phyloP scores from a whole-genome alignment of 176 grass and related monocot species.

The Paspalum vaginatum region DNA sequence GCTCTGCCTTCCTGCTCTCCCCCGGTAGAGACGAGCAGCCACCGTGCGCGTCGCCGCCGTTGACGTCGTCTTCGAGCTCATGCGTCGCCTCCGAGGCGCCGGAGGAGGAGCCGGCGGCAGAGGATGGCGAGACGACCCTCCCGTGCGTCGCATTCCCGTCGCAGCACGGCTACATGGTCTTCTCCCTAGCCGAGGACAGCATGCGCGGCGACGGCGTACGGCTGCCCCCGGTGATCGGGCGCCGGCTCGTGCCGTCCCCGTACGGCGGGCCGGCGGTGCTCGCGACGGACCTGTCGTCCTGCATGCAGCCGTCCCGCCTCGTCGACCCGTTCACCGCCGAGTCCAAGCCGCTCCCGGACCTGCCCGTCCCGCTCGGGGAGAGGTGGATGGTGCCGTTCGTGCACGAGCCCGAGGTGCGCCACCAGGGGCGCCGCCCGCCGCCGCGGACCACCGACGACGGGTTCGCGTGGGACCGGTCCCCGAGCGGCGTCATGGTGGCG shows the following conservation, averaged over 20 bases:
- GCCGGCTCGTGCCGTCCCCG: conserved; percentile 35
- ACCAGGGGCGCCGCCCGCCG: not conserved
- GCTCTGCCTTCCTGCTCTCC: not conserved
- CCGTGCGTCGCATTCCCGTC: conserved; percentile 31
- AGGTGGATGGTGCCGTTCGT: not conserved
- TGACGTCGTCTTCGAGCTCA: not conserved
- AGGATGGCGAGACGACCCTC: not conserved
- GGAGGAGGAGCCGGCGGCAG: not conserved
- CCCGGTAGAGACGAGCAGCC: not conserved
- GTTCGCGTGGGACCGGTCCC: conserved; percentile 40
- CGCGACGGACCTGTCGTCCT: conserved; percentile 18
- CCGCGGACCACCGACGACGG: conserved; percentile 24
- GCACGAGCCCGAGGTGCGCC: not conserved
- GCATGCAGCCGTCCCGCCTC: conserved; percentile 25
- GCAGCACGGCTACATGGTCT: conserved; percentile 19
- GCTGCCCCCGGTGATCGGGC: not conserved
- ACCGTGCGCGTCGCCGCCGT: not conserved
- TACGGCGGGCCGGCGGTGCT: conserved; percentile 22
- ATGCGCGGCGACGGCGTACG: not conserved
- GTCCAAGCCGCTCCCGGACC: conserved; percentile 37
- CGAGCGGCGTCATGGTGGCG: conserved; percentile 27
- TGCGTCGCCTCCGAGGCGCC: not conserved
- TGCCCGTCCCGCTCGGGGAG: conserved; percentile 35
- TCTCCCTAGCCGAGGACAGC: conserved; percentile 12
- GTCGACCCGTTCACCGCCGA: conserved; percentile 37